A percentile compares a stretch with the other conserved stretches of the same genome.
These are phyloP conservation scores for Podila clonocystis DNA, from an alignment of 192 early-diverging fungal genomes.

Conservation along the genomic window DNA sequence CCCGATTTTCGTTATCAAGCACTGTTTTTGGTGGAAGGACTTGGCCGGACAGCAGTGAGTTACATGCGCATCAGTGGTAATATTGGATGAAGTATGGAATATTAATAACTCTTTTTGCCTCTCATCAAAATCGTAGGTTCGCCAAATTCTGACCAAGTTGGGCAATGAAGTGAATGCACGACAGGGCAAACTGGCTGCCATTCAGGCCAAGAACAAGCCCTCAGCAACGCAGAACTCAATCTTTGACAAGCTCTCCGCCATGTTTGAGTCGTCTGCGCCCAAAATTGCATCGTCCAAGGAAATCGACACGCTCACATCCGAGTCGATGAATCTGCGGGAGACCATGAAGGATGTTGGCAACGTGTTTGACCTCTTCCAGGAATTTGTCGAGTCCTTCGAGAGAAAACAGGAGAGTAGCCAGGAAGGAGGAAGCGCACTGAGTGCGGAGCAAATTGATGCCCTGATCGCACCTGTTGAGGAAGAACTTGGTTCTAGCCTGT, in stretches of 20 bases:
- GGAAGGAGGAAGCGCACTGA: slow-evolving; percentile 16
- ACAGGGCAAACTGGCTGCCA: slow-evolving; percentile 15
- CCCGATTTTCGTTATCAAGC: slow-evolving; percentile 34
- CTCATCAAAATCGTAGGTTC: slow-evolving; percentile 8
- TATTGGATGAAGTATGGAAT: too few species aligned
- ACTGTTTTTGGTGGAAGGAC: slow-evolving; percentile 32
- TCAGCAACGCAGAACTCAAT: background rate
- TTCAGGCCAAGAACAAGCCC: slow-evolving; percentile 31
- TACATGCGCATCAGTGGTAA: too few species aligned
- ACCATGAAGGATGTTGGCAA: slow-evolving; percentile 32
- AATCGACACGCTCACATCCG: slow-evolving; percentile 5
- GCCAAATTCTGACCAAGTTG: slow-evolving; percentile 42
- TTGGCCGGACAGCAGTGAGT: slow-evolving; percentile 29
- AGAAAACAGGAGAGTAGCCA: slow-evolving; percentile 30
- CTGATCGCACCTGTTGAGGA: slow-evolving; percentile 42
- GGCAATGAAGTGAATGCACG: slow-evolving; percentile 39
- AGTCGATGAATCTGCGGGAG: slow-evolving; percentile 23
- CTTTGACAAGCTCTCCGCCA: background rate
- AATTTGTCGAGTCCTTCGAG: slow-evolving; percentile 31
- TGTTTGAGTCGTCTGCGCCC: slow-evolving; percentile 19
- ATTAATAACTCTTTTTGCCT: too few species aligned
- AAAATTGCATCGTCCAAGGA: slow-evolving; percentile 22
- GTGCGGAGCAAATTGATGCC: slow-evolving; percentile 28
- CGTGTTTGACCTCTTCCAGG: slow-evolving; percentile 40
- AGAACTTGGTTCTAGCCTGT: background rate